Percentiles rank a stretch among this genome's conserved stretches.
Evolutionary conservation across 768 basidiomycete genomes (phyloP).

Genomic region (Kwoniella shandongensis): DNA sequence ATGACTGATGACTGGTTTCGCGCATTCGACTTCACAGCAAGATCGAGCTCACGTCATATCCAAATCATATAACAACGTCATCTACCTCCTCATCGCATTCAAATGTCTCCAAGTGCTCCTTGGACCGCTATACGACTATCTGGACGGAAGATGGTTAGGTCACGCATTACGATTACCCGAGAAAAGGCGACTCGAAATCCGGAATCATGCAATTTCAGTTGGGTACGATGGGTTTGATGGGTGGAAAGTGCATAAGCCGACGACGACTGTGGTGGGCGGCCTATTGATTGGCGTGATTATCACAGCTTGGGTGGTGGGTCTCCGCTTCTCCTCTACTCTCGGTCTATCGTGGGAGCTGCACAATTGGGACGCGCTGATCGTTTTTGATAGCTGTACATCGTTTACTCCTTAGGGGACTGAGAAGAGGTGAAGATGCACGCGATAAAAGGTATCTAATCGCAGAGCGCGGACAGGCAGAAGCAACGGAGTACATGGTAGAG

Average conservation of each 20-base stretch:
- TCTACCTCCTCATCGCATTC: conserved; percentile 31
- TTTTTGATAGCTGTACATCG: conserved; percentile 16
- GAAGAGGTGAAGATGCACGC: neutral
- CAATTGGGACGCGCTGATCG: neutral
- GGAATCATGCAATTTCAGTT: neutral
- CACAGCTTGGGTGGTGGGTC: conserved; percentile 23
- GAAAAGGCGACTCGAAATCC: conserved; percentile 6
- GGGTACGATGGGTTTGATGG: conserved; percentile 4
- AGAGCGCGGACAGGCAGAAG: no score
- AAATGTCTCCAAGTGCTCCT: conserved; percentile 20
- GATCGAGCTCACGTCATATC: conserved; percentile 12
- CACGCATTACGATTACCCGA: conserved; percentile 16
- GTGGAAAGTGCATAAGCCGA: conserved; percentile 7
- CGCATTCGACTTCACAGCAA: conserved; percentile 13
- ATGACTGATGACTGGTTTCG: no score
- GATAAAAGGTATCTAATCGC: no score
- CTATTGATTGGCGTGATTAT: conserved; percentile 11
- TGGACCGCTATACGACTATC: conserved; percentile 13
- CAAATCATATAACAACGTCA: conserved; percentile 25
- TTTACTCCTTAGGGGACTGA: conserved; percentile 16
- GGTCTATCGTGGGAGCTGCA: no score
- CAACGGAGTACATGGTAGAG: no score
- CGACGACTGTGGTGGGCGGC: conserved; percentile 4
- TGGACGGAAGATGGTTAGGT: conserved; percentile 17
- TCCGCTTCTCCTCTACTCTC: neutral